A percentile compares a stretch with the other conserved stretches of the same genome.
Conservation (phyloP, 441 rosid species). For the Dalechampia spathulata region DNA sequence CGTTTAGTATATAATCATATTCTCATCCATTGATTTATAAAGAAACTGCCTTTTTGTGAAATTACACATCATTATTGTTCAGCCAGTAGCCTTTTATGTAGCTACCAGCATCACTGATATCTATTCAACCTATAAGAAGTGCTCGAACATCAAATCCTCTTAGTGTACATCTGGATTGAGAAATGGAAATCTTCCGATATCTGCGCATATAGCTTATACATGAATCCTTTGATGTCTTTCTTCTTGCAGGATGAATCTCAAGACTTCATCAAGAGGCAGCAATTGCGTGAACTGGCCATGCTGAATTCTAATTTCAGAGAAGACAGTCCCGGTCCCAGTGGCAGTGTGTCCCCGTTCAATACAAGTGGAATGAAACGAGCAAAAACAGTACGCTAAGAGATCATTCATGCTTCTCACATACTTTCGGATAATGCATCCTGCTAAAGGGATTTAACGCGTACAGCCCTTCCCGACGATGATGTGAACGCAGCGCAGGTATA, state of each 20-base stretch:
- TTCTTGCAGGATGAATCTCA: conserved; percentile 78
- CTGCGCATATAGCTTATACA: too few species aligned
- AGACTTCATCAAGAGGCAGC: conserved; percentile 89
- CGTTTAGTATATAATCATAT: too few species aligned
- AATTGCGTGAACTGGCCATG: conserved; percentile 82
- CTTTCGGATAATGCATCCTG: conserved; percentile 14
- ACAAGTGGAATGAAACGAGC: conserved; percentile 95
- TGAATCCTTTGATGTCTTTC: neutral
- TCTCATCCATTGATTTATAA: too few species aligned
- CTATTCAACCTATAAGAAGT: too few species aligned
- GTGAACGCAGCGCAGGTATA: conserved; percentile 27
- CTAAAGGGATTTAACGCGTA: conserved; percentile 23
- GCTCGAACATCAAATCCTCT: neutral
- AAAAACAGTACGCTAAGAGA: conserved; percentile 68
- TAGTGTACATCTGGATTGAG: neutral
- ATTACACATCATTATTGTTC: too few species aligned
- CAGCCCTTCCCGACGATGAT: conserved; percentile 22
- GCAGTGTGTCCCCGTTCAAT: conserved; percentile 85
- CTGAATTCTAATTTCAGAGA: conserved; percentile 86
- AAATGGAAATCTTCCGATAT: too few species aligned
- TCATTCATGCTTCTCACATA: neutral
- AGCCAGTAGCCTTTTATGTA: too few species aligned
- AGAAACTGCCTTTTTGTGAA: too few species aligned
- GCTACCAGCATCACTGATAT: too few species aligned
- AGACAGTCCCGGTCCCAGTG: conserved; percentile 93